These are phyloP conservation scores for Coemansia sp. DNA, from an alignment of 192 early-diverging fungal genomes.

Conservation along the genomic window DNA sequence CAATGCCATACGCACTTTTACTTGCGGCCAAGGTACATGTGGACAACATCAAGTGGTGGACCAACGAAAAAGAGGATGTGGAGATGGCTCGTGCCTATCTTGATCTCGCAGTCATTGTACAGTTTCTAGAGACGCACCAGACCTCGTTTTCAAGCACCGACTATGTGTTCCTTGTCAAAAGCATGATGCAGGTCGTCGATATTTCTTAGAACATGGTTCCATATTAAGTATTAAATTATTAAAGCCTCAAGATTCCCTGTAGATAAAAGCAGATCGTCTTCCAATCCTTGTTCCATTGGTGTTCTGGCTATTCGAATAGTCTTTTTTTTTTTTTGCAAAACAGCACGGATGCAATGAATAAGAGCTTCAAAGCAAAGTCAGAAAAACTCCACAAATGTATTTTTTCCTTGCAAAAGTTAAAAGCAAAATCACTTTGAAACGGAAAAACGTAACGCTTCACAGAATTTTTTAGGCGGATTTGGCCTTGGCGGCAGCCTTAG, in stretches of 20 bases:
- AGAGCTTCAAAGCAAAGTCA: too few relatives aligned
- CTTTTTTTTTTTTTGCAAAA: too few relatives aligned
- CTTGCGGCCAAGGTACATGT: constrained; percentile 48
- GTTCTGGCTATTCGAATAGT: too few relatives aligned
- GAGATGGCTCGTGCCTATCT: constrained; percentile 40
- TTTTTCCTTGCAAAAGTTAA: too few relatives aligned
- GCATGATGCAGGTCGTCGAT: constrained; percentile 36
- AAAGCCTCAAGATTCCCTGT: too few relatives aligned
- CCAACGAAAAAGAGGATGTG: constrained; percentile 25
- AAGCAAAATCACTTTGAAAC: too few relatives aligned
- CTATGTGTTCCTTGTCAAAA: constrained; percentile 49
- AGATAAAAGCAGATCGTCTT: too few relatives aligned
- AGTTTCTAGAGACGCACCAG: constrained; percentile 50
- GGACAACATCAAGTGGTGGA: constrained; percentile 53
- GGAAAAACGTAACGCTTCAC: neutral
- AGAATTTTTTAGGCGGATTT: constrained; percentile 22
- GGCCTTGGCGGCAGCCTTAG: constrained; percentile 32
- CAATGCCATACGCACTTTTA: constrained; percentile 47
- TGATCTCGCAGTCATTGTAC: constrained; percentile 32
- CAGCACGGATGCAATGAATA: too few relatives aligned
- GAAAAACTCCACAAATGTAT: too few relatives aligned
- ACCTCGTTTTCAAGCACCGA: constrained; percentile 41
- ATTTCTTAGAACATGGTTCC: neutral
- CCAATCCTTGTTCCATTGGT: too few relatives aligned
- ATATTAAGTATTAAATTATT: neutral